Conservation (phyloP, 257 asterid species). For the Fraxinus cuspidata region DNA sequence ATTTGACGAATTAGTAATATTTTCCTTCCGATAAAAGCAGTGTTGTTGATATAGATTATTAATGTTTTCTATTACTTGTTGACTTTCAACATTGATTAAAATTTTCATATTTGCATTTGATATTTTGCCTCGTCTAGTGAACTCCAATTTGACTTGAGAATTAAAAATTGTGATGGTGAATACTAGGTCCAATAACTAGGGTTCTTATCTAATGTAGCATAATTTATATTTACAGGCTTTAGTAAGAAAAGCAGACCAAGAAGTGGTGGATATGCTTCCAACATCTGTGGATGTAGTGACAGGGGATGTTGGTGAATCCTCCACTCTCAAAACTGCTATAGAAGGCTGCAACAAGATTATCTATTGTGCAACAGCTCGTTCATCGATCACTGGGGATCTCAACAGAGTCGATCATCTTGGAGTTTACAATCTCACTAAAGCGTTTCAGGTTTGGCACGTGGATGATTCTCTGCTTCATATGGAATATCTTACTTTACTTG, state of each 20-base stretch:
- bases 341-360: constrained; percentile 92
- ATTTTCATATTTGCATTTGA: not conserved
- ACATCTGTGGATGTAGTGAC: constrained; percentile 80
- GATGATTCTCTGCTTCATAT: not conserved
- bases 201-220: not conserved
- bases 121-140: not conserved
- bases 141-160: not conserved
- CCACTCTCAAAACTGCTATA: constrained; percentile 64
- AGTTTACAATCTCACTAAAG: constrained; percentile 85
- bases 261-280: constrained; percentile 84
- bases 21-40: not conserved
- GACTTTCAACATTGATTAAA: not conserved
- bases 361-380: constrained; percentile 96
- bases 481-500: not conserved
- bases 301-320: constrained; percentile 93
- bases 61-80: not conserved
- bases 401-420: constrained; percentile 92
- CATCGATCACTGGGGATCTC: constrained; percentile 89
- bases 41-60: not conserved
- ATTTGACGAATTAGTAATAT: not conserved
- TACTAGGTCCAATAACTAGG: not conserved
- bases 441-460: constrained; percentile 68
- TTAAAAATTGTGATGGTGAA: not conserved
- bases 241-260: constrained; percentile 76
- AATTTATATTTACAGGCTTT: constrained; percentile 56